These are phyloP conservation scores for Nakataea oryzae DNA, from an alignment of 2,329 filamentous ascomycete genomes.

Conservation along the genomic window DNA sequence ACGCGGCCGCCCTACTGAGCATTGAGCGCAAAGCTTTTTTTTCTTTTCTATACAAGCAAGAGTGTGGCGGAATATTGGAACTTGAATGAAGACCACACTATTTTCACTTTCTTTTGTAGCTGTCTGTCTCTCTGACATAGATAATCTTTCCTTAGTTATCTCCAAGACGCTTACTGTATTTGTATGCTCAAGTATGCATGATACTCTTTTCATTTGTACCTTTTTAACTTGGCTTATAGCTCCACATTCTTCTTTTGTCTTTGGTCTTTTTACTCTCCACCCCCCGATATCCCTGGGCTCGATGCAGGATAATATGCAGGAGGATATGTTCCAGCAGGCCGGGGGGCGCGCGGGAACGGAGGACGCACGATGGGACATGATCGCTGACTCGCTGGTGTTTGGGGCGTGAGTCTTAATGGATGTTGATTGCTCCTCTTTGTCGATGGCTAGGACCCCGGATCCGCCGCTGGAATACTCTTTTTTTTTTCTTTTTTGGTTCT, in stretches of 20 bases:
- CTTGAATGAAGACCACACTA: neutral
- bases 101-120: neutral
- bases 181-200: neutral
- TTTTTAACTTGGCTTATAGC: neutral
- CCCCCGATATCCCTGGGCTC: no score
- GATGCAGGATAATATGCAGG: no score
- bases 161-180: neutral
- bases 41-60: no score
- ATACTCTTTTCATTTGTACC: neutral
- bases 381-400: neutral
- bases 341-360: no score
- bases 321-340: no score
- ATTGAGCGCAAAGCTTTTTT: neutral
- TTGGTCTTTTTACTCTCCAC: no score
- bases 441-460: neutral
- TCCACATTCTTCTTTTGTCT: neutral
- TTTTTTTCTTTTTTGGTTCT: neutral
- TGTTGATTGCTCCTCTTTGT: neutral
- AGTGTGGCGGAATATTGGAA: neutral
- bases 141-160: neutral
- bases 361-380: no score
- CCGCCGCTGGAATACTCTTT: neutral
- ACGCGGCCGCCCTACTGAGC: conserved; percentile 38
- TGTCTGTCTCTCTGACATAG: neutral
- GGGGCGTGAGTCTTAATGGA: neutral